phyloP scores from a whole-genome alignment of 441 rosid species.

The Syzygium syzygioides region DNA sequence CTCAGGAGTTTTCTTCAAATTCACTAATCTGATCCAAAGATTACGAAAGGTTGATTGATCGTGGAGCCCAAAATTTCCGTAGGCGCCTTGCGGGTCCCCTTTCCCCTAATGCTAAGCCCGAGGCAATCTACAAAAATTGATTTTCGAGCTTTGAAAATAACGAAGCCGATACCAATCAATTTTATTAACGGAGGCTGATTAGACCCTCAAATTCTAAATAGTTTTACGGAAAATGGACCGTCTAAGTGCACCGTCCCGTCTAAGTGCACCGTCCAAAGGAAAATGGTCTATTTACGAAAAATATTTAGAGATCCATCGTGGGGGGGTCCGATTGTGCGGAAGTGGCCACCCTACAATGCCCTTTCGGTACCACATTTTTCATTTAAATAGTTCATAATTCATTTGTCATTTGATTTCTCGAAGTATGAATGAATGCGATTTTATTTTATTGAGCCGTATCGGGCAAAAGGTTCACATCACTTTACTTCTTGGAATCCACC shows the following conservation, averaged over 20 bases:
- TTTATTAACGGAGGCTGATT: neutral
- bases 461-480: neutral
- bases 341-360: neutral
- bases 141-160: neutral
- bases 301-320: neutral
- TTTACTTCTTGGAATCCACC: neutral
- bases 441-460: neutral
- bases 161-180: neutral
- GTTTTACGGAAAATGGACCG: neutral
- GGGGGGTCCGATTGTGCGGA: accelerated
- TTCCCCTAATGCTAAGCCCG: neutral
- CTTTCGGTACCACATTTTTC: neutral
- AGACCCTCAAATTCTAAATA: neutral
- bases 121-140: no score
- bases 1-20: neutral
- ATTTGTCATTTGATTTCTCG: neutral
- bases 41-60: neutral
- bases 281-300: neutral
- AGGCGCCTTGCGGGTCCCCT: neutral
- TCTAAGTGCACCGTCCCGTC: neutral
- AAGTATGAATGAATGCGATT: neutral
- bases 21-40: neutral
- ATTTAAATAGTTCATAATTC: neutral
- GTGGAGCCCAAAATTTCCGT: neutral
- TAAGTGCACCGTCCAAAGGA: neutral